Base-by-base conservation (phyloP, 345 rosid genomes). In the Firmiana major region DNA sequence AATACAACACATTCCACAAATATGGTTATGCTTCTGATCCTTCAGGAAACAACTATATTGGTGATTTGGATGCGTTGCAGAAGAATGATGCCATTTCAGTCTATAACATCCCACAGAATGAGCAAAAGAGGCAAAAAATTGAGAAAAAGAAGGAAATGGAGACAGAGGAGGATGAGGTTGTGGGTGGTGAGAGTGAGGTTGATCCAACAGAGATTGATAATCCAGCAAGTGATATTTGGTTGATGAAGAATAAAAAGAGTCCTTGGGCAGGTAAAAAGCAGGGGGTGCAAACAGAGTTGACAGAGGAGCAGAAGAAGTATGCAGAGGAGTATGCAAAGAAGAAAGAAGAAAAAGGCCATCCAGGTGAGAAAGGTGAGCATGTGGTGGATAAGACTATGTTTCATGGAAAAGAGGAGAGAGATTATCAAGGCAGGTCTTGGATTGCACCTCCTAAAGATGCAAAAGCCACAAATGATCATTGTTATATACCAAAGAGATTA, bases 241-340 rank as follows among this genome's bases (percentile, higher is more conserved):
- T 95, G 82, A 76, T 79, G 86, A 92, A 85, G 91, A 95, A 93
- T 38, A 89, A 88, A 86, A 92, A 86, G 86, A 93, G 97, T 34
- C 99, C 99, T 0, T 96, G 99, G 99, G 91, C 97, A 1, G 93
- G 98, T 71, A 96, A 93, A 86, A 93, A 89, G 89, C 94, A 91
- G 78, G 97, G 87, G 1, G 75, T 92, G 76, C 97, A 88, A 72
- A 80, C 83, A 12, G 97, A 95, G 80, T 79, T 93, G 72, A 90
- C 98, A 0, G 99, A 95, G 82, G 99, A 95, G 83, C 98, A 95
- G 89, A 93, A 95, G 91, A 93, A 93, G 82, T 93, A 94, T 22
- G 98, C 98, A 0, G 99, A 95, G 78, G 99, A 93, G 79, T 86
- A 96, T 62, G 98, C 97, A 0, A 93, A 87, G 90, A 96, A 93